phyloP scores from a whole-genome alignment of 306 rosid genomes.

The Cajanus cajan region DNA sequence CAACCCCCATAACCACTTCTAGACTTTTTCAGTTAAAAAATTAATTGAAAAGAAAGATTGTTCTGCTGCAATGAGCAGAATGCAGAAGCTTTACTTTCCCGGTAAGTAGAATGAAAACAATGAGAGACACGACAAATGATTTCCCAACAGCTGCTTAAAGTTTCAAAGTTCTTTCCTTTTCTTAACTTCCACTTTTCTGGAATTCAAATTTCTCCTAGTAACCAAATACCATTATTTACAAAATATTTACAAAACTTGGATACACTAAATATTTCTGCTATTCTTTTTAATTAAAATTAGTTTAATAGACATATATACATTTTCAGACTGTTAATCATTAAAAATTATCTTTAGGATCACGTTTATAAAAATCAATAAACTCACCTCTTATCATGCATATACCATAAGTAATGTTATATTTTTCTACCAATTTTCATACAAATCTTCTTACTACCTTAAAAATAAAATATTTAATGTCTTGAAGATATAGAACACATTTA shows the following conservation, averaged over 20 bases:
- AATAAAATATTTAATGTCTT: no score
- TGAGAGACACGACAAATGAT: conserved; percentile 8
- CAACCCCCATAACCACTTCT: conserved; percentile 31
- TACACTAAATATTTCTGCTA: neutral
- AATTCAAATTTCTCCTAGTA: conserved; percentile 15
- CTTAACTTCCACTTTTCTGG: conserved; percentile 22
- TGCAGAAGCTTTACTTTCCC: conserved; percentile 39
- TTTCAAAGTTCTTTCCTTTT: neutral
- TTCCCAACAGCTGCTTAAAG: conserved; percentile 9
- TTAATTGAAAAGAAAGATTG: neutral
- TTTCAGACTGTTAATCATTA: neutral
- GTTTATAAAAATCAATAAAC: no score
- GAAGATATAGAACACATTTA: no score
- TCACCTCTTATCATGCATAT: no score
- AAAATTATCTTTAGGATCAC: neutral
- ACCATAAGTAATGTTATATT: no score
- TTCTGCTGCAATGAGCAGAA: conserved; percentile 15
- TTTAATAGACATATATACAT: neutral
- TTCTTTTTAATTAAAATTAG: neutral
- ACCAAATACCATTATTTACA: conserved; percentile 6
- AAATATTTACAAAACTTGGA: neutral
- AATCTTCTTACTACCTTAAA: no score
- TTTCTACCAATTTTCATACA: no score
- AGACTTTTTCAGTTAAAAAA: neutral
- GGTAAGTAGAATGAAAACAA: conserved; percentile 34